Conservation (phyloP, 495 filamentous ascomycete species). For the Daldinia vernicosa region DNA sequence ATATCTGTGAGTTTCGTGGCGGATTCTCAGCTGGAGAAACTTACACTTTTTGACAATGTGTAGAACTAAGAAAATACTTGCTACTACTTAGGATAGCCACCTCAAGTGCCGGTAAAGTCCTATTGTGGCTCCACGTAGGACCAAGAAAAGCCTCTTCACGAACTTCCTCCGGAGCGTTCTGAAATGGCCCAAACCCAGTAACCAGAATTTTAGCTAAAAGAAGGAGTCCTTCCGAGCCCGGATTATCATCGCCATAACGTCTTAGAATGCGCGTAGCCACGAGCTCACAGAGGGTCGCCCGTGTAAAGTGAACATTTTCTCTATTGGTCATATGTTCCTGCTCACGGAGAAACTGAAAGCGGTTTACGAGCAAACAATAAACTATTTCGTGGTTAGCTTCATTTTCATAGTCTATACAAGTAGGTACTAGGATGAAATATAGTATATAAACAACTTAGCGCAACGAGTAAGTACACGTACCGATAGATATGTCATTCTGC, state of each 20-base stretch:
- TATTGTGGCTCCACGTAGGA: constrained; percentile 60
- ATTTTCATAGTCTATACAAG: background rate
- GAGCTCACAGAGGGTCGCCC: constrained; percentile 74
- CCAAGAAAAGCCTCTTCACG: constrained; percentile 57
- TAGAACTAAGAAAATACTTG: constrained; percentile 70
- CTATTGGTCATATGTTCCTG: constrained; percentile 71
- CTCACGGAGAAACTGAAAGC: constrained; percentile 72
- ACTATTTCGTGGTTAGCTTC: constrained; percentile 29
- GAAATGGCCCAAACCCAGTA: constrained; percentile 76
- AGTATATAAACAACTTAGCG: background rate
- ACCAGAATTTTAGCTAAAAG: constrained; percentile 75
- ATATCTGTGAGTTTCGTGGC: constrained; percentile 12
- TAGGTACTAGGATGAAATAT: background rate
- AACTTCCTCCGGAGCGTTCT: constrained; percentile 69
- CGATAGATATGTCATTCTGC: constrained; percentile 71
- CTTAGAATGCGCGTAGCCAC: constrained; percentile 71
- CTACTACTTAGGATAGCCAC: constrained; percentile 75
- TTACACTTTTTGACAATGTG: constrained; percentile 72
- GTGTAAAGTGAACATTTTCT: constrained; percentile 73
- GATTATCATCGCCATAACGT: constrained; percentile 72
- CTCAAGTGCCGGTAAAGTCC: constrained; percentile 72
- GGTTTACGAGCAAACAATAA: constrained; percentile 78
- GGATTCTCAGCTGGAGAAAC: constrained; percentile 21
- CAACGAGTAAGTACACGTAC: constrained; percentile 45
- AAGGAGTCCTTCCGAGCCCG: constrained; percentile 69